Evolutionary conservation across 2,329 filamentous ascomycete genomes (phyloP).

Genomic region (Venturia aucupariae): DNA sequence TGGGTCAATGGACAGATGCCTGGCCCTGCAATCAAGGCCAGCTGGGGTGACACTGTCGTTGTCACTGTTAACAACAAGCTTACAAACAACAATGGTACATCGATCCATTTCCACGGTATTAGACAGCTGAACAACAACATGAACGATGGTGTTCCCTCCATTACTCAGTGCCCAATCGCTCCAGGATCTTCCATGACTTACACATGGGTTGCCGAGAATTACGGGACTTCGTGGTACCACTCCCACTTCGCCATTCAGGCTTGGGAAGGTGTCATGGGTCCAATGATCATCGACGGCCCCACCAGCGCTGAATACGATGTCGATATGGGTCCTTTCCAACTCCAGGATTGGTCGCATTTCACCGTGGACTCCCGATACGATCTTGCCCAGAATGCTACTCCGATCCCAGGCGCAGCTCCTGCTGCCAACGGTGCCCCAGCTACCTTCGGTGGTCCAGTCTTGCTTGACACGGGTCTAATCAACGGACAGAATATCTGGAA

Average conservation of each 20-base stretch:
- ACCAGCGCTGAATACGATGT: slow-evolving; percentile 42
- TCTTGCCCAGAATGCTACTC: slow-evolving; percentile 20
- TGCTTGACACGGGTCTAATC: slow-evolving; percentile 35
- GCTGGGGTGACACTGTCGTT: slow-evolving; percentile 17
- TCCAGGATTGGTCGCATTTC: slow-evolving; percentile 36
- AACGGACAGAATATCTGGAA: slow-evolving; percentile 28
- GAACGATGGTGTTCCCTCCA: slow-evolving; percentile 16
- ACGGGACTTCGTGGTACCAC: slow-evolving; percentile 38
- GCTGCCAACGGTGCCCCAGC: not conserved
- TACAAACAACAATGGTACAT: slow-evolving; percentile 13
- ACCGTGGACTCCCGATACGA: slow-evolving; percentile 29
- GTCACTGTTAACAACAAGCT: slow-evolving; percentile 16
- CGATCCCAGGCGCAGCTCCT: not conserved
- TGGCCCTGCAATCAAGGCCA: slow-evolving; percentile 14
- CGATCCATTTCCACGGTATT: slow-evolving; percentile 16
- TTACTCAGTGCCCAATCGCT: slow-evolving; percentile 17
- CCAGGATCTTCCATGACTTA: slow-evolving; percentile 22
- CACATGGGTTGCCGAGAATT: slow-evolving; percentile 30
- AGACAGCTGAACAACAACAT: slow-evolving; percentile 14
- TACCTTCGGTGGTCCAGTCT: slow-evolving; percentile 23
- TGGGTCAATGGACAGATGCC: slow-evolving; percentile 15
- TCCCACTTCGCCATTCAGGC: slow-evolving; percentile 34
- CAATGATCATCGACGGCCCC: slow-evolving; percentile 34
- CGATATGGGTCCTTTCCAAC: slow-evolving; percentile 40
- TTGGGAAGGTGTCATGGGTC: slow-evolving; percentile 33